phyloP scores from a whole-genome alignment of 208 protist species.

The Acanthamoeba royreba region DNA sequence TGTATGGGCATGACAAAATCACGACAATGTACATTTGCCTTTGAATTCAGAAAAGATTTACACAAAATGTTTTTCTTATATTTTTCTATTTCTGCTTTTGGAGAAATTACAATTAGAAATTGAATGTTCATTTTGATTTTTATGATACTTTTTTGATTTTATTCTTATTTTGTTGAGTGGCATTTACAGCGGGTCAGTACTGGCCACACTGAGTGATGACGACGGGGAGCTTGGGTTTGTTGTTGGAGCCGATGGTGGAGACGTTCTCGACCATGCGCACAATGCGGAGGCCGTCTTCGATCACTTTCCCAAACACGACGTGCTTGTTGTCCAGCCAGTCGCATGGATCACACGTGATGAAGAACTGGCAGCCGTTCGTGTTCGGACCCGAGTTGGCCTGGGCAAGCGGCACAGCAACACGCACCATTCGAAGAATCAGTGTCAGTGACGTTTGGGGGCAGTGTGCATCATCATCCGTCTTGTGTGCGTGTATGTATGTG shows the following conservation, averaged over 20 bases:
- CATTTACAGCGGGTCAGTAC: not conserved
- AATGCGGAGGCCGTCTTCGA: conserved; percentile 61
- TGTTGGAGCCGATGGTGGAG: not conserved
- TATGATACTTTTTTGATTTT: not conserved
- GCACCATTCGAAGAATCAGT: too few species aligned
- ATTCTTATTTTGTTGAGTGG: too few species aligned
- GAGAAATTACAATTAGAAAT: too few species aligned
- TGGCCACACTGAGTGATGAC: conserved; percentile 44
- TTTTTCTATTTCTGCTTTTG: too few species aligned
- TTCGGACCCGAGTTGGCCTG: conserved; percentile 96
- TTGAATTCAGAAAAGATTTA: too few species aligned
- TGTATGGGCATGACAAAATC: not conserved
- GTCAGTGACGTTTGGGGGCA: too few species aligned
- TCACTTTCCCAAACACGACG: conserved; percentile 92
- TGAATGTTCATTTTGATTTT: not conserved
- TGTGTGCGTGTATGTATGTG: too few species aligned
- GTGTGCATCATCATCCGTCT: too few species aligned
- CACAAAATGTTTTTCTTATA: too few species aligned
- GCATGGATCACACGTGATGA: conserved; percentile 67
- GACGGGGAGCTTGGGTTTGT: not conserved
- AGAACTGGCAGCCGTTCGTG: conserved; percentile 93
- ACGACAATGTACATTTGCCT: not conserved
- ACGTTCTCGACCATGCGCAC: conserved; percentile 63
- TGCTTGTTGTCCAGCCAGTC: conserved; percentile 80
- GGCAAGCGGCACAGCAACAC: not conserved